Base-by-base conservation (phyloP, 2,329 filamentous ascomycete genomes). In the Penicillium sp. region DNA sequence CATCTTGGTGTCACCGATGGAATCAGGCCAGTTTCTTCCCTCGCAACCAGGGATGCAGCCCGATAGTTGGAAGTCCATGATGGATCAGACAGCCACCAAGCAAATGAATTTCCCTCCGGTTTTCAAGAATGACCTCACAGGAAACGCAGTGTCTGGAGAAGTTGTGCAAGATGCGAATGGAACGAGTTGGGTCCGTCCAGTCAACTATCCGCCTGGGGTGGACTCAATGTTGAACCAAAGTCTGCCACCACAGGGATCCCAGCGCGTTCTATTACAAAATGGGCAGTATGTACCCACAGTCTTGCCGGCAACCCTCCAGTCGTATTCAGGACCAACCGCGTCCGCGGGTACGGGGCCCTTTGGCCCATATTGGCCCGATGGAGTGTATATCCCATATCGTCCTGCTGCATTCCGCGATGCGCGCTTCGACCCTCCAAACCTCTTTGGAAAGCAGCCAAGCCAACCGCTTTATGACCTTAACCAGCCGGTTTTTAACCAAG, bases 1-100 rank as follows among this genome's bases (percentile, higher is more conserved):
- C 66, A 82, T 95, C 65, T 77, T 93, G 16, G 75, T 95, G 25
- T 84, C 88, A 3, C 78, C 80, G 29, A 72, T 79, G 25, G 72
- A 75, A 48, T 68, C 70, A 46, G 61, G 64, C 37, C 65, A 68
- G 52, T 59, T 66, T 33, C 52, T 70, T 13, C 13, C 42, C 25
- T 49, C 68, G 14, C 68, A 67, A 37, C 47, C 63, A 4, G 64
- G 59, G n/a, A 59, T 69, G 39, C 57, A 62, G 19, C 50, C 60
- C 13, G 69, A 70, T 22, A 54, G 53, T 34, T 70, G 68, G 69
- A 64, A 64, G 35, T 41, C 61, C 16, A 40, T 55, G 13, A 13
- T 64, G 3, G 67, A 71, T 37, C 65, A 63, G 16, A 53, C 64
- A 19, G 59, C 63, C 9, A 50, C 65, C 4, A 67, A 67, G 33